These are phyloP conservation scores for Aristolochia californica DNA, from an alignment of 164 flowering plant genomes.

Conservation along the genomic window DNA sequence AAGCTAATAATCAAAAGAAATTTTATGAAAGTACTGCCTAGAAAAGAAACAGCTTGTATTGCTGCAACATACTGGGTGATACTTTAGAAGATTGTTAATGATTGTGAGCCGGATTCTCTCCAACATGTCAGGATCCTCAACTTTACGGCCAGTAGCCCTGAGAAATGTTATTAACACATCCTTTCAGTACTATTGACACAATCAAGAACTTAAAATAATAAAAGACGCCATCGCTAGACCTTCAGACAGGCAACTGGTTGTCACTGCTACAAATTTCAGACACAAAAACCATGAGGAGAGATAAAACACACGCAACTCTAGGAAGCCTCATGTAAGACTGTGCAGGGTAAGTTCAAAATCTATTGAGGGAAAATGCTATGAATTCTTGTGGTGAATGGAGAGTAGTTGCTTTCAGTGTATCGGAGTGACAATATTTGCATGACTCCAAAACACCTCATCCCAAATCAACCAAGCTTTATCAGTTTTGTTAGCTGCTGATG, in stretches of 20 bases:
- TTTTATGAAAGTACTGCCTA: slow-evolving; percentile 2
- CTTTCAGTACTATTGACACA: neutral
- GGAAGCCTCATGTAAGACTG: neutral
- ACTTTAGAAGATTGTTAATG: slow-evolving; percentile 34
- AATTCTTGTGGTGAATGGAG: neutral
- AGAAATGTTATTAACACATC: neutral
- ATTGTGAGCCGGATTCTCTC: slow-evolving; percentile 34
- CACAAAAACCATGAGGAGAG: neutral
- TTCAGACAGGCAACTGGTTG: neutral
- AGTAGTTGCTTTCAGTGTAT: neutral
- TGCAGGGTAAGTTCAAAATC: neutral
- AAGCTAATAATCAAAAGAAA: slow-evolving; percentile 3
- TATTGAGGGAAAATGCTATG: neutral
- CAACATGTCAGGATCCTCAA: slow-evolving; percentile 48
- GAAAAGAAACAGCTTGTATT: no score
- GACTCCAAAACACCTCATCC: neutral
- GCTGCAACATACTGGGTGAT: slow-evolving; percentile 53
- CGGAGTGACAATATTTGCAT: neutral
- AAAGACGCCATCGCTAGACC: neutral
- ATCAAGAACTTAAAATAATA: neutral
- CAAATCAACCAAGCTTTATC: neutral
- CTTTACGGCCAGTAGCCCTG: slow-evolving; percentile 80
- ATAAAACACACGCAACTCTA: neutral
- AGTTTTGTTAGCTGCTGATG: neutral
- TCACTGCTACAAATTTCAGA: neutral